Conservation (phyloP, 2,329 filamentous ascomycete genomes). For the Fusarium caatingaense region DNA sequence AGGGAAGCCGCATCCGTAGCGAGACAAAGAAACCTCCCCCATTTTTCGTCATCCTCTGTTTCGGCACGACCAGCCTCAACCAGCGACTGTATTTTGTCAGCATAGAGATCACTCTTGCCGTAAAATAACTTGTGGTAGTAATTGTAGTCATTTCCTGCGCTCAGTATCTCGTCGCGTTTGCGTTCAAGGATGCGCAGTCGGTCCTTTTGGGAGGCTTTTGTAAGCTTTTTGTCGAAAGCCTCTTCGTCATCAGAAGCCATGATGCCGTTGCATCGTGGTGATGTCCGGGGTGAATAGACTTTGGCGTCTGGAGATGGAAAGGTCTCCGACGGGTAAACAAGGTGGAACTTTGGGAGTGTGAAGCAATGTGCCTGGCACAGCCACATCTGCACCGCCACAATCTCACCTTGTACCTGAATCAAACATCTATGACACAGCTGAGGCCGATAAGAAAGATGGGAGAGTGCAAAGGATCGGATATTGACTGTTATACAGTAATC, state of each 20-base stretch:
- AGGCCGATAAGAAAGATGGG: too few species aligned
- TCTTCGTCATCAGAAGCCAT: not conserved
- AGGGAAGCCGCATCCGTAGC: not conserved
- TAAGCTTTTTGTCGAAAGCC: not conserved
- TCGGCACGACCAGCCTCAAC: not conserved
- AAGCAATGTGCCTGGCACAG: not conserved
- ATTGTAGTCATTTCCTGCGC: not conserved
- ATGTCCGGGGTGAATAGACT: not conserved
- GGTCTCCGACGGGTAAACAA: not conserved
- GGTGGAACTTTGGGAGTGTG: not conserved
- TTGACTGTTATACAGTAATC: too few species aligned
- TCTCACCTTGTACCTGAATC: not conserved
- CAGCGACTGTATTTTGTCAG: not conserved
- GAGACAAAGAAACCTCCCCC: not conserved
- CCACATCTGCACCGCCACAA: not conserved
- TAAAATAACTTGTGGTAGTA: not conserved
- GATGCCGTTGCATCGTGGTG: not conserved
- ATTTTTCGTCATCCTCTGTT: not conserved
- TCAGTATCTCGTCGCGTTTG: not conserved
- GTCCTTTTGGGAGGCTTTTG: not conserved
- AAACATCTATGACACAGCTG: too few species aligned
- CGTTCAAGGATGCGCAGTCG: not conserved
- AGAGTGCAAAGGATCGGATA: too few species aligned
- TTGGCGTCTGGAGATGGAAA: not conserved
- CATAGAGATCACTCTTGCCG: not conserved